Evolutionary conservation across 2,329 filamentous ascomycete species (phyloP).

Genomic region (Nemania sp.): DNA sequence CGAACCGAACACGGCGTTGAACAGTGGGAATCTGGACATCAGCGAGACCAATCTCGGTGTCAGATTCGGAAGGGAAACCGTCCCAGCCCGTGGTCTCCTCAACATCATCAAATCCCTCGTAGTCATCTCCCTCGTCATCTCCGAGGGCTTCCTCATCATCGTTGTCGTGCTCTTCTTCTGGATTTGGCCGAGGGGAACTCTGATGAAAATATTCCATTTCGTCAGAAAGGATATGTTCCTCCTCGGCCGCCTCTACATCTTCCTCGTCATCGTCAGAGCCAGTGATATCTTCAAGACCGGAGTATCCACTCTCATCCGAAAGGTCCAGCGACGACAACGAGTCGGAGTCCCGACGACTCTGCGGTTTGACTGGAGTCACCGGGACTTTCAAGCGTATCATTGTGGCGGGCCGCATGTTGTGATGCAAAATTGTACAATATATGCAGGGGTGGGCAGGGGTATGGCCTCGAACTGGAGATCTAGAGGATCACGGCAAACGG

Average conservation of each 20-base stretch:
- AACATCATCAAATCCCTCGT: constrained; percentile 32
- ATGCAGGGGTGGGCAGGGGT: constrained; percentile 33
- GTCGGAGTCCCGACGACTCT: constrained; percentile 54
- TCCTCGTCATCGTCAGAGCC: constrained; percentile 78
- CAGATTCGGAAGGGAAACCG: constrained; percentile 53
- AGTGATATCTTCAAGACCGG: constrained; percentile 76
- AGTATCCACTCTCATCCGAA: constrained; percentile 71
- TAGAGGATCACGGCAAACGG: constrained; percentile 40
- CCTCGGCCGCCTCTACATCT: constrained; percentile 76
- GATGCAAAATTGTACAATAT: constrained; percentile 25
- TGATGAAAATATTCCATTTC: constrained; percentile 43
- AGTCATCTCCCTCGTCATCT: constrained; percentile 39
- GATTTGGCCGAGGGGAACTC: constrained; percentile 56
- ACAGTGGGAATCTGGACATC: constrained; percentile 38
- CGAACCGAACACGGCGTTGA: constrained; percentile 74
- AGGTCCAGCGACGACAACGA: constrained; percentile 59
- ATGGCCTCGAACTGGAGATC: constrained; percentile 26
- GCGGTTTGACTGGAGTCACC: constrained; percentile 47
- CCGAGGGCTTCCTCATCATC: constrained; percentile 44
- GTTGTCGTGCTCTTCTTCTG: constrained; percentile 43
- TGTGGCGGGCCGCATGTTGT: constrained; percentile 32
- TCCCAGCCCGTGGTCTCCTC: constrained; percentile 58
- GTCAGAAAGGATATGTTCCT: constrained; percentile 67
- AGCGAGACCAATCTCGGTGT: constrained; percentile 46
- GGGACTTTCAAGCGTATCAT: constrained; percentile 57